phyloP scores from a whole-genome alignment of 257 asterid genomes.

The Lavandula angustifolia region DNA sequence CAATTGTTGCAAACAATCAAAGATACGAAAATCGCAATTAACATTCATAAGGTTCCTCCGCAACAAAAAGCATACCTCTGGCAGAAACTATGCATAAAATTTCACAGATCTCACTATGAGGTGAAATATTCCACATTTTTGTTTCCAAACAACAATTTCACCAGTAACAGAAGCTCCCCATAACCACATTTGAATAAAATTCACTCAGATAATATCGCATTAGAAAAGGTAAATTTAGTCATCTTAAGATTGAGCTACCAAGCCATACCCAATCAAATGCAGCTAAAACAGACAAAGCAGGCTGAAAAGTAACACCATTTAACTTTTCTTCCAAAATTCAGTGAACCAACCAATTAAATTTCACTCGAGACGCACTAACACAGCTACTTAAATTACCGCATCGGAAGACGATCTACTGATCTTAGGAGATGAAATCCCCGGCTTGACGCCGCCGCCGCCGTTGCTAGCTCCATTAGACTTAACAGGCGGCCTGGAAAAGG shows the following conservation, averaged over 20 bases:
- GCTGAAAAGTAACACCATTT: neutral
- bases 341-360: constrained; percentile 19
- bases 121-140: constrained; percentile 3
- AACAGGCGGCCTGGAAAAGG: constrained; percentile 58
- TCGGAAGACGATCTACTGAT: constrained; percentile 89
- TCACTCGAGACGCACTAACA: neutral
- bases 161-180: constrained; percentile 17
- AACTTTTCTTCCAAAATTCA: constrained; percentile 1
- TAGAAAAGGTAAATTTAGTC: neutral
- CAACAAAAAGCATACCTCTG: constrained; percentile 7
- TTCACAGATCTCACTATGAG: constrained; percentile 21
- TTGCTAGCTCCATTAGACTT: constrained; percentile 39
- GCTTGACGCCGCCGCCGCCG: constrained; percentile 41
- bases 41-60: constrained; percentile 27
- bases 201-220: constrained; percentile 12
- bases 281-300: constrained; percentile 28
- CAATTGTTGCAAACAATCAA: constrained; percentile 29
- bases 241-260: constrained; percentile 18
- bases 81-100: constrained; percentile 10
- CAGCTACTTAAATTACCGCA: constrained; percentile 50
- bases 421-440: constrained; percentile 48
- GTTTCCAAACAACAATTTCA: neutral
- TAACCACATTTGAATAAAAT: constrained; percentile 23
- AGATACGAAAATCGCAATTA: constrained; percentile 19
- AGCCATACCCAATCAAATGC: constrained; percentile 22